Percentiles rank a stretch among this genome's conserved stretches.
Conservation (phyloP, 192 early-diverging fungal genomes). For the Backusella liffmaniae region DNA sequence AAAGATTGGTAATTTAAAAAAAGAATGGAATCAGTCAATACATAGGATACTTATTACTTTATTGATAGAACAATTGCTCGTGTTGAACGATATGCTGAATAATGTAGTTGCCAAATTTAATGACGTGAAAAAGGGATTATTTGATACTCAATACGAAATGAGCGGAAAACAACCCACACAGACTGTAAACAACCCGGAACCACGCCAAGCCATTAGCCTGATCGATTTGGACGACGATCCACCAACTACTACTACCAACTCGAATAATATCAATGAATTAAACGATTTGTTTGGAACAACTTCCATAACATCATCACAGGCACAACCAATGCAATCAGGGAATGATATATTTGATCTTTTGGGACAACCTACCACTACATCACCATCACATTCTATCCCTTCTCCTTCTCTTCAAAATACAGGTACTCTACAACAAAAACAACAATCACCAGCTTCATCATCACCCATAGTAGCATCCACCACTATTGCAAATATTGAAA, state of each 20-base stretch:
- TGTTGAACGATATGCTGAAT: constrained; percentile 79
- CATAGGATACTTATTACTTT: too few relatives aligned
- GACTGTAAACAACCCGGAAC: constrained; percentile 3
- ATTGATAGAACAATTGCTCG: constrained; percentile 59
- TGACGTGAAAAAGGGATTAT: constrained; percentile 51
- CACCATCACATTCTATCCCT: background rate
- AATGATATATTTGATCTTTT: constrained; percentile 31
- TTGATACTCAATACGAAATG: constrained; percentile 37
- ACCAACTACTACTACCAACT: background rate
- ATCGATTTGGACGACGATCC: constrained; percentile 46
- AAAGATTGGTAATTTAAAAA: constrained; percentile 55
- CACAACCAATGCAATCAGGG: background rate
- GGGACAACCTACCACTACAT: background rate
- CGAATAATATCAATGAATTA: constrained; percentile 16
- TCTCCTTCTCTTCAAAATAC: constrained; percentile 16
- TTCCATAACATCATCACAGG: background rate
- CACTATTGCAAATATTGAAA: background rate
- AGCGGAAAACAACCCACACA: constrained; percentile 19
- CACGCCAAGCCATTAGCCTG: constrained; percentile 39
- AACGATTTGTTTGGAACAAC: constrained; percentile 23
- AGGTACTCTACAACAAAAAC: constrained; percentile 14
- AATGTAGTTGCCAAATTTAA: constrained; percentile 70
- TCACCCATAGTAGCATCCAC: constrained; percentile 14
- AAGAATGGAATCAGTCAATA: too few relatives aligned
- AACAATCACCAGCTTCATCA: background rate